Base-by-base conservation (phyloP, 169 alveolate genomes). In the Eimeria necatrix region DNA sequence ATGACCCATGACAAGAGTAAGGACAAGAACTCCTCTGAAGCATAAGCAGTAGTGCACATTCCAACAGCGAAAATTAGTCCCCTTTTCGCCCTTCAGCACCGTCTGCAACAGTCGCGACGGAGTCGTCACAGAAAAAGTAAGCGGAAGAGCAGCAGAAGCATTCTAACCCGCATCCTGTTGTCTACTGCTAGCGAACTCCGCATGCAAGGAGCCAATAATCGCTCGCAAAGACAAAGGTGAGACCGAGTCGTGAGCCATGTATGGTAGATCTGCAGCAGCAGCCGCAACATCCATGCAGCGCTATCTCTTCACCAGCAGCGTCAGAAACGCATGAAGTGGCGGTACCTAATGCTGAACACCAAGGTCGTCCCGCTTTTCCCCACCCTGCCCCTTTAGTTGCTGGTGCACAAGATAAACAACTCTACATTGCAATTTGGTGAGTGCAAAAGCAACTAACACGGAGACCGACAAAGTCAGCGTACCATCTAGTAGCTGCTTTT, bases 21-120 rank as follows among this genome's bases (percentile, higher is more conserved):
- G 16, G 95, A 90, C 80, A 90, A 51, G 74, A 90, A 90, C 81
- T 90, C 95, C 32, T 90, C 95, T 74, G 88, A 53, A 78, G 68
- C 60, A n/a, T 32, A 32, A 32, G 41, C 41, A 32, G 41, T 2
- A 32, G 41, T 0, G 2, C 41, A 32, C 41, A 26, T 56, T 16
- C 24, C 26, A 49, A 32, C 71, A 78, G 49, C 88, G 49, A 20
- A 26, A 78, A 16, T n/a, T 51, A 32, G 88, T 46, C 70, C 14
- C 22, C 52, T 49, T 53, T n/a, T 49, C 46, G 12, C 86, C 3
- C 16, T 6, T 76, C 48, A 78, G 52, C n/a, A 41, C 3, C 49
- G 49, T 22, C 51, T 6, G 70, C 88, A 49, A 3, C 88, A n/a
- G 20, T 26, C 49, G 22, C 84, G 48, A 46, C 32, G 53, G 32